phyloP scores from a whole-genome alignment of 495 filamentous ascomycete genomes.

The Clavariopsis aquatica region DNA sequence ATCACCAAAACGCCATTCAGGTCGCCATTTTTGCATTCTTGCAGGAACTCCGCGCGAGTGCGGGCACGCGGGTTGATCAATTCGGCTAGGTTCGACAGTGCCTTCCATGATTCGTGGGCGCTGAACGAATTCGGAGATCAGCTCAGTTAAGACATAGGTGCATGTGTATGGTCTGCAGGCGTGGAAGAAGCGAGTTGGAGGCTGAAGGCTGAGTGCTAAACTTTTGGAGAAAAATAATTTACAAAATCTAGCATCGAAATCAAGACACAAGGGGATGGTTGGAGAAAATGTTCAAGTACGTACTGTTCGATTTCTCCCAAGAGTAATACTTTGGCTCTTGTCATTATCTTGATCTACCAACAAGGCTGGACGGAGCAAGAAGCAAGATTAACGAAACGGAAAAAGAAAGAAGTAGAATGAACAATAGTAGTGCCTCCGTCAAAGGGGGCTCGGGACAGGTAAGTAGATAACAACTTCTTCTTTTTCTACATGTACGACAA shows the following conservation, averaged over 20 bases:
- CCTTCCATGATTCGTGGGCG: constrained; percentile 54
- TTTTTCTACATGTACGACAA: constrained; percentile 23
- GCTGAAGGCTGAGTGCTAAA: background rate
- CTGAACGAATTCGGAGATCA: constrained; percentile 37
- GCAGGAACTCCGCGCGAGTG: constrained; percentile 67
- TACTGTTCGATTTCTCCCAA: constrained; percentile 46
- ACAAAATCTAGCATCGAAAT: background rate
- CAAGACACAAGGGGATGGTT: background rate
- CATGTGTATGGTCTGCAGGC: background rate
- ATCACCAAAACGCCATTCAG: constrained; percentile 66
- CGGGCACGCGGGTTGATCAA: constrained; percentile 53
- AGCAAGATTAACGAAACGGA: background rate
- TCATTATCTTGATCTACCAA: constrained; percentile 28
- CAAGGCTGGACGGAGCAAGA: background rate
- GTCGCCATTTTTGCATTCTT: constrained; percentile 68
- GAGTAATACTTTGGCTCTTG: constrained; percentile 43
- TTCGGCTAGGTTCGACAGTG: constrained; percentile 54
- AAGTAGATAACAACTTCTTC: constrained; percentile 17
- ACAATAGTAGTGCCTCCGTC: background rate
- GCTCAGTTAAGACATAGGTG: constrained; percentile 15
- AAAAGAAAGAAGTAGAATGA: background rate
- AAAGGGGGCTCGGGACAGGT: background rate
- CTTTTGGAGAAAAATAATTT: background rate
- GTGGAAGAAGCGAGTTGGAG: constrained; percentile 14
- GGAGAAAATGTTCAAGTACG: constrained; percentile 27